Evolutionary conservation across 2,329 filamentous ascomycete genomes (phyloP).

Genomic region (Penicillium aurantiogriseum): DNA sequence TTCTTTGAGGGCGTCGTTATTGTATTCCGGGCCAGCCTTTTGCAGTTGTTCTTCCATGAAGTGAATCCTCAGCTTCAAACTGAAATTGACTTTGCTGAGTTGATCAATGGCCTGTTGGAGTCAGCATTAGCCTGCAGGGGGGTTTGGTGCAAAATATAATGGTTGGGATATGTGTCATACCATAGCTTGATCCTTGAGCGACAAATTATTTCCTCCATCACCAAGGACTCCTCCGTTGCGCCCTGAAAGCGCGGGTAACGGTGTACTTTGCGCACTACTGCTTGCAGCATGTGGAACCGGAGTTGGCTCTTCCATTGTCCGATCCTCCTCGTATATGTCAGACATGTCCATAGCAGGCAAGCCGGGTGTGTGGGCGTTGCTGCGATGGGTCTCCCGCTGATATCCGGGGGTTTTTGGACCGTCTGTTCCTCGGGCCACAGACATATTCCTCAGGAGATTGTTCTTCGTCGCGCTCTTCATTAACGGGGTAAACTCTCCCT

Average conservation of each 20-base stretch:
- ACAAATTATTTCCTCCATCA: slow-evolving; percentile 79
- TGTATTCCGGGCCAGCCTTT: slow-evolving; percentile 85
- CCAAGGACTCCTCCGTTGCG: slow-evolving; percentile 67
- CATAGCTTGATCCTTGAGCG: slow-evolving; percentile 89
- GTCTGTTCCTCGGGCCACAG: slow-evolving; percentile 58
- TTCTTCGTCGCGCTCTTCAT: slow-evolving; percentile 76
- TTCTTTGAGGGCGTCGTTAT: slow-evolving; percentile 83
- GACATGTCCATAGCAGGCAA: slow-evolving; percentile 73
- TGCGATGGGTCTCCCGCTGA: slow-evolving; percentile 60
- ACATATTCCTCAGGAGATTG: slow-evolving; percentile 56
- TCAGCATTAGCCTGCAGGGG: slow-evolving; percentile 10
- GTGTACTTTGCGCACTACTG: slow-evolving; percentile 81
- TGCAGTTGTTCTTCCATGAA: slow-evolving; percentile 88
- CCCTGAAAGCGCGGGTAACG: slow-evolving; percentile 67
- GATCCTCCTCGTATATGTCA: slow-evolving; percentile 61
- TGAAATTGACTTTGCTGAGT: slow-evolving; percentile 98
- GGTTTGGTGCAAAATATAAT: not conserved
- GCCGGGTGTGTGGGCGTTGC: slow-evolving; percentile 70
- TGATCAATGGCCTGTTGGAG: slow-evolving; percentile 69
- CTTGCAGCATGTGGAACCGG: slow-evolving; percentile 72
- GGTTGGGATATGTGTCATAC: slow-evolving; percentile 43
- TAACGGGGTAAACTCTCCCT: slow-evolving; percentile 87
- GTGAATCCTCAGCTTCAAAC: slow-evolving; percentile 93
- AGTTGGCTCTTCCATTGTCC: slow-evolving; percentile 67
- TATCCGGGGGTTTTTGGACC: slow-evolving; percentile 68